These are phyloP conservation scores for Trichaptum fuscoviolaceum DNA, from an alignment of 768 basidiomycete genomes.

Conservation along the genomic window DNA sequence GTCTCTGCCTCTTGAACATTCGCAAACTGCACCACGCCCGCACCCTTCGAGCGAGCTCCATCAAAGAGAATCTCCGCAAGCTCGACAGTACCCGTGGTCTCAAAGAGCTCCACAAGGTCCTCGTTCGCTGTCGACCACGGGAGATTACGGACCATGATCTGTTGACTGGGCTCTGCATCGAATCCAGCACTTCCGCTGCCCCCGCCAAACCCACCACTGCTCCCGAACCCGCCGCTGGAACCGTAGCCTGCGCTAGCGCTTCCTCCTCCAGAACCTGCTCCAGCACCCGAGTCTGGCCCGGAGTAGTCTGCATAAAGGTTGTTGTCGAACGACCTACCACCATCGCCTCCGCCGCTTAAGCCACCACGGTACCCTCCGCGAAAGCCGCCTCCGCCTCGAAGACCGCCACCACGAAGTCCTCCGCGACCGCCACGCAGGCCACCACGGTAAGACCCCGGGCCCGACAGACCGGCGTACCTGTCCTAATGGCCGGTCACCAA, in stretches of 20 bases:
- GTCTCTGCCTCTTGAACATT: slow-evolving; percentile 88
- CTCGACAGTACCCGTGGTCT: slow-evolving; percentile 94
- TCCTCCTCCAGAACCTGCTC: slow-evolving; percentile 26
- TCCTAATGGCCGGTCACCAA: slow-evolving; percentile 43
- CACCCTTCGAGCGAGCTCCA: slow-evolving; percentile 87
- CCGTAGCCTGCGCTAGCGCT: slow-evolving; percentile 35
- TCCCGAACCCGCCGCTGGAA: slow-evolving; percentile 31
- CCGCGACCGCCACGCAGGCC: slow-evolving; percentile 54
- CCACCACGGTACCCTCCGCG: slow-evolving; percentile 53
- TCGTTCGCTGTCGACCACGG: slow-evolving; percentile 99
- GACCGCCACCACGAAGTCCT: slow-evolving; percentile 50
- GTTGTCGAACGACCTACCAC: slow-evolving; percentile 72
- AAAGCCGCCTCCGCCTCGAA: slow-evolving; percentile 45
- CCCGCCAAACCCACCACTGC: slow-evolving; percentile 23
- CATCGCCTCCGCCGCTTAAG: slow-evolving; percentile 27
- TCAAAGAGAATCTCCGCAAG: slow-evolving; percentile 94
- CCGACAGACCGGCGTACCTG: slow-evolving; percentile 82
- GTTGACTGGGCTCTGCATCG: slow-evolving; percentile 82
- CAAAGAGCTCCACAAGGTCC: slow-evolving; percentile 95
- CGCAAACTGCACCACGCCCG: slow-evolving; percentile 93
- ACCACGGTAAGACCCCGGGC: slow-evolving; percentile 52
- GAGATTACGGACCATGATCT: slow-evolving; percentile 98
- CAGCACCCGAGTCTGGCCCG: slow-evolving; percentile 68
- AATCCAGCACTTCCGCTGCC: slow-evolving; percentile 34
- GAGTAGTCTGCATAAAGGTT: slow-evolving; percentile 91